Conservation (phyloP, 1,284 basidiomycete species). For the Phaffia rhodozyma region DNA sequence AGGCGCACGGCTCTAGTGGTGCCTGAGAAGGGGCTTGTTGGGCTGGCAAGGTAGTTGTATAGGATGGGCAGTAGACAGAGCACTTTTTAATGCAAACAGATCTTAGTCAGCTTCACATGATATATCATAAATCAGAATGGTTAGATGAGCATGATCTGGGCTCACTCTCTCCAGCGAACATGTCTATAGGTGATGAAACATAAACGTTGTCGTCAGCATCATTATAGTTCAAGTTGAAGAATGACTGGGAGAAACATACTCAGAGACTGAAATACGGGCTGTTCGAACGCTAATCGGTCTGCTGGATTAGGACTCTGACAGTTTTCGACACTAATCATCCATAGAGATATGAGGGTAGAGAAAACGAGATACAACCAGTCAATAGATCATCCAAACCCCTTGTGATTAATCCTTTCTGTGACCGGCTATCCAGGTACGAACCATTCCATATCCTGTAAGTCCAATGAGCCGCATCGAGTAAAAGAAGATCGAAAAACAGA, state of each 20-base stretch:
- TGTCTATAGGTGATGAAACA: conserved; percentile 46
- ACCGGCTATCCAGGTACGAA: background rate
- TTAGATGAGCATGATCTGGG: conserved; percentile 23
- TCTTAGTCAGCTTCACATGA: conserved; percentile 25
- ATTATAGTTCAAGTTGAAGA: conserved; percentile 8
- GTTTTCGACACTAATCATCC: conserved; percentile 56
- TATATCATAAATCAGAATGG: conserved; percentile 17
- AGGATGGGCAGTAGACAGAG: conserved; percentile 76
- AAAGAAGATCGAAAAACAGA: background rate
- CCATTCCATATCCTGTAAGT: conserved; percentile 68
- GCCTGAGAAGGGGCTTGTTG: conserved; percentile 36
- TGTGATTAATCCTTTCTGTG: background rate
- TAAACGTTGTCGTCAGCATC: conserved; percentile 8
- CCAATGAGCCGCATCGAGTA: background rate
- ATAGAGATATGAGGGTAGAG: background rate
- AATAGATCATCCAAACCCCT: background rate
- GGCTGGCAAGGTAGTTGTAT: conserved; percentile 41
- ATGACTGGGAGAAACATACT: conserved; percentile 23
- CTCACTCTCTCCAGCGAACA: conserved; percentile 55
- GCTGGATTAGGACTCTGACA: conserved; percentile 43
- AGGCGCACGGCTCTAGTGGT: background rate
- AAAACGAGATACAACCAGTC: background rate
- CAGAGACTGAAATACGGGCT: conserved; percentile 41
- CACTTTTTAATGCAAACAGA: conserved; percentile 40
- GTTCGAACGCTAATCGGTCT: conserved; percentile 61